These are phyloP conservation scores for Basipetospora chlamydospora DNA, from an alignment of 2,329 filamentous ascomycete species.

Conservation along the genomic window DNA sequence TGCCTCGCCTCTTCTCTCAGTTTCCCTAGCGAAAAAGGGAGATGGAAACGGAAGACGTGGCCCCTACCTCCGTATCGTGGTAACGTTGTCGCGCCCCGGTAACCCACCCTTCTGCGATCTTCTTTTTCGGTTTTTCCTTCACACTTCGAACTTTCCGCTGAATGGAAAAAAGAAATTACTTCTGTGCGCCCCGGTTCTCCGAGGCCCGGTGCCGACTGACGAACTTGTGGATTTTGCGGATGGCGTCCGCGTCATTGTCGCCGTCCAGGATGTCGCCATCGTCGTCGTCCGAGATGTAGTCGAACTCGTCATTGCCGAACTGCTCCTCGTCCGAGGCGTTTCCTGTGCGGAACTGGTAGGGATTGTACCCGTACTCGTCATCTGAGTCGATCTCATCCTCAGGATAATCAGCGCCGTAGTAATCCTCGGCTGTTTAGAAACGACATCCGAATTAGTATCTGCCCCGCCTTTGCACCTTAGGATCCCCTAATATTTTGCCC, in stretches of 20 bases:
- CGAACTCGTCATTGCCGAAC: slow-evolving; percentile 38
- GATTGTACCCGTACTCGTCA: slow-evolving; percentile 21
- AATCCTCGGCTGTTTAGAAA: slow-evolving; percentile 48
- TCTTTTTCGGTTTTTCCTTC: too few species aligned
- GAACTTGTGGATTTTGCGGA: slow-evolving; percentile 12
- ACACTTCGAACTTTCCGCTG: too few species aligned
- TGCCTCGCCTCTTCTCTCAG: too few species aligned
- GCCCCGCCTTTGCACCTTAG: too few species aligned
- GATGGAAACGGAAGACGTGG: too few species aligned
- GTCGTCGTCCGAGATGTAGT: slow-evolving; percentile 21
- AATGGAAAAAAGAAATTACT: too few species aligned
- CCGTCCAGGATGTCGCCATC: slow-evolving; percentile 23
- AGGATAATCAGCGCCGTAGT: slow-evolving; percentile 67
- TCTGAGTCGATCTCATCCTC: slow-evolving; percentile 58
- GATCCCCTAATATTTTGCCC: not conserved
- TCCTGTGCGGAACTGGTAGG: slow-evolving; percentile 28
- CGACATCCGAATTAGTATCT: slow-evolving; percentile 4
- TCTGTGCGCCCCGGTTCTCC: too few species aligned
- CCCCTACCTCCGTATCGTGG: too few species aligned
- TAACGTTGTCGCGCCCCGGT: too few species aligned
- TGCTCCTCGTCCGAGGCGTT: slow-evolving; percentile 26
- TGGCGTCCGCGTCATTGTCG: slow-evolving; percentile 18
- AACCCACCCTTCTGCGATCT: too few species aligned
- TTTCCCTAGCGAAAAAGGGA: too few species aligned
- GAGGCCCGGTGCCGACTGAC: slow-evolving; percentile 9